phyloP scores from a whole-genome alignment of 2,329 filamentous ascomycete species.

The Phyllosticta ampelicida region DNA sequence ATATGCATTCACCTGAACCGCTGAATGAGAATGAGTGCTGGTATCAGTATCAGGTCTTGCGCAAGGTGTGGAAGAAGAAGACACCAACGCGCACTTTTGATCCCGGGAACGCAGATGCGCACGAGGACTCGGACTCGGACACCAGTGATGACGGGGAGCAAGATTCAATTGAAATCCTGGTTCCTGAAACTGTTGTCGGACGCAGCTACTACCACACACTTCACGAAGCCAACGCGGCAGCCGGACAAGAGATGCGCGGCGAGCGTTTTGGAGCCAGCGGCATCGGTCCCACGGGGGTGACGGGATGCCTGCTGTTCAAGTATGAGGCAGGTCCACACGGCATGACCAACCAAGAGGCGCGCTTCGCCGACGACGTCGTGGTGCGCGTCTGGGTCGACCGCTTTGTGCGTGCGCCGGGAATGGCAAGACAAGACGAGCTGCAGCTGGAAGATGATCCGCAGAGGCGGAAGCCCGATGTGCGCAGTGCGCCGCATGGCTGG shows the following conservation, averaged over 20 bases:
- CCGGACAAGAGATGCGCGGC: not conserved
- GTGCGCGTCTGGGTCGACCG: not conserved
- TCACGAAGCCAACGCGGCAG: not conserved
- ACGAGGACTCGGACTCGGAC: not conserved
- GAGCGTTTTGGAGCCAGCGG: not conserved
- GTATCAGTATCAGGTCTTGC: slow-evolving; percentile 1
- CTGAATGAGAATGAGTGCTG: slow-evolving; percentile 1
- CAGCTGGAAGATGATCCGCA: not conserved
- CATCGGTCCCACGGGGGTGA: not conserved
- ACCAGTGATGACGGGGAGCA: not conserved
- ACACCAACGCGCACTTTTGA: no score
- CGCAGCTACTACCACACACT: not conserved
- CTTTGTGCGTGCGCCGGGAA: not conserved
- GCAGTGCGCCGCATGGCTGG: not conserved
- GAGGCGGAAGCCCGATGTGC: not conserved
- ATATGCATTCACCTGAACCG: not conserved
- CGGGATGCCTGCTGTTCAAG: not conserved
- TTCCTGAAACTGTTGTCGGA: not conserved
- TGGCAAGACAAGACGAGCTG: not conserved
- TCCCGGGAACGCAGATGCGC: not conserved
- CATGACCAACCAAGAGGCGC: not conserved
- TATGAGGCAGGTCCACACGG: not conserved
- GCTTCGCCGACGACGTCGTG: not conserved
- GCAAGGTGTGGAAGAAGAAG: not conserved
- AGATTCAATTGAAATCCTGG: not conserved